Base-by-base conservation (phyloP, 2,329 filamentous ascomycete genomes). In the Colletotrichum eremochloae region DNA sequence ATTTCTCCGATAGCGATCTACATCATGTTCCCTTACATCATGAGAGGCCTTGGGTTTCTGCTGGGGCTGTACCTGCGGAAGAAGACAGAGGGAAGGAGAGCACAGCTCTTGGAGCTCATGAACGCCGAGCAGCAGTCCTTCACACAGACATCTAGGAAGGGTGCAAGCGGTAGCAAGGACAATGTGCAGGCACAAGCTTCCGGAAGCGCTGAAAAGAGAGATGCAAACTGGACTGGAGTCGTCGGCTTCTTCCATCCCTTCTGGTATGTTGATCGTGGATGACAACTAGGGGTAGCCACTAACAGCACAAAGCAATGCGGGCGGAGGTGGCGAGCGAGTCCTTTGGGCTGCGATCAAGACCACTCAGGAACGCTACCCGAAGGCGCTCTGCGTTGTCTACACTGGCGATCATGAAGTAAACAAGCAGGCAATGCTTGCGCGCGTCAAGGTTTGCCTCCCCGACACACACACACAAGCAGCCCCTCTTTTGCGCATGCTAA, bases 201-300 rank as follows among this genome's bases (percentile, higher is more conserved):
- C 24, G 70, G 67, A 52, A 71, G 20, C 50, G 56, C 61, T 24
- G 61, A 44, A 89, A 92, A 82, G 67, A 82, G 82, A 67, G 82
- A 80, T 14, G 85, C 87, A 1, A 88, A 92, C 57, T 98, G 94
- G 93, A 87, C 91, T 74, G 95, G 95, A 42, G 91, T 98, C 65
- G 90, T 98, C 74, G 96, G 94, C 58, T 98, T 99, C 87, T 97
- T 99, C 80, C 96, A 99, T 81, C 96, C 96, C 1, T 99, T 98
- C 81, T 98, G 96, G 94, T 96, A 85, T 75, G 88, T 79, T 44
- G 8, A 40, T 68, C 33, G 14, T 14, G 14, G 8, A 63, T 18
- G 33, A 64, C n/a, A 36, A 64, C 14, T 20, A 31, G 20, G 38
- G 46, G 9, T 46, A 24, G 40, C 14, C 29, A 48, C 75, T 77